phyloP scores from a whole-genome alignment of 2,329 filamentous ascomycete genomes.

The Verticillium klebahnii region DNA sequence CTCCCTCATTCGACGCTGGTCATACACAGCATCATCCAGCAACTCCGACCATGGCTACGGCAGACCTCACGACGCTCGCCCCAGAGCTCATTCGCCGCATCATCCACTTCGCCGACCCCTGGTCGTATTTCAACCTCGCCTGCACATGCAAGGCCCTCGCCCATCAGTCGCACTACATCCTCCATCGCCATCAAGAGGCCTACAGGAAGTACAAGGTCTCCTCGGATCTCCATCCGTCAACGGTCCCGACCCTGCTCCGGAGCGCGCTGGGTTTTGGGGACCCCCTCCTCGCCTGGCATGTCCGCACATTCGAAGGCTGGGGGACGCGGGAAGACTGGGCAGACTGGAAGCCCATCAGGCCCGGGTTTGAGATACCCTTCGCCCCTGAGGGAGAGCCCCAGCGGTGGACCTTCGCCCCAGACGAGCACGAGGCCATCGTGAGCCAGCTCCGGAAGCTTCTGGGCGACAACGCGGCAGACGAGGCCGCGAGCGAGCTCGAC shows the following conservation, averaged over 20 bases:
- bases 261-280: neutral
- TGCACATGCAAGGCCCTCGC: neutral
- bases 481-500: neutral
- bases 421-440: conserved; percentile 1
- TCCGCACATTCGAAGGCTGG: conserved; percentile 5
- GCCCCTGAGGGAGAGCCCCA: neutral
- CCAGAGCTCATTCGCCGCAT: conserved; percentile 4
- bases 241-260: conserved; percentile 3
- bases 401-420: neutral
- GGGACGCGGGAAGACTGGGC: neutral
- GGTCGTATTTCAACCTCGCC: neutral
- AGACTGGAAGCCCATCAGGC: conserved; percentile 3
- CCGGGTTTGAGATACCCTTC: neutral
- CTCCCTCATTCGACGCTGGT: too few relatives aligned
- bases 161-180: neutral
- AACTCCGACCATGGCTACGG: neutral
- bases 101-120: neutral
- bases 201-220: neutral
- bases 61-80: conserved; percentile 1
- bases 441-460: neutral
- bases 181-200: conserved; percentile 2
- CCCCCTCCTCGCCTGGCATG: conserved; percentile 1
- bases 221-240: conserved; percentile 3
- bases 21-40: too few relatives aligned
- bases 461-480: neutral